Base-by-base conservation (phyloP, 2,329 filamentous ascomycete genomes). In the Xylariomycetidae sp. region DNA sequence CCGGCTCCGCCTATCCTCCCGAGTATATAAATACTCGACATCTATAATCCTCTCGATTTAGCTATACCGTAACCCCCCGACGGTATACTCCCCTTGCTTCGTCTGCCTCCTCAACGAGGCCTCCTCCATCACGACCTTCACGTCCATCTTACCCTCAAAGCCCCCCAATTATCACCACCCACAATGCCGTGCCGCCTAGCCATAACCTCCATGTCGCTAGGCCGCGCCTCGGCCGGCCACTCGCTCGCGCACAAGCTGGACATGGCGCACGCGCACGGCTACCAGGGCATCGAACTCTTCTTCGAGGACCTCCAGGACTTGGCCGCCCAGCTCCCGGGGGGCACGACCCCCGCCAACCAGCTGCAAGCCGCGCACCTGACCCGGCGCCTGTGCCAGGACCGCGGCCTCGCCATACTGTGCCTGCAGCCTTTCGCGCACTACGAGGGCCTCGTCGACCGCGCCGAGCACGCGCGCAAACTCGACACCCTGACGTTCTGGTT, bases 361-460 rank as follows among this genome's bases (percentile, higher is more conserved):
- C 47, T 83, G 14, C 50, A 63, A 5, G 82, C 81, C 2, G 80
- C 83, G 17, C 53, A 58, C 3, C 59, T 70, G 30, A 70, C 85
- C 38, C 66, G 65, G 17, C 50, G 59, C 0, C 65, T 86, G 26
- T 85, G 79, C 57, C 56, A 65, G 16, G 61, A 65, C 3, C 66
- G 75, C 17, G 57, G 54, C 19, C 67, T 86, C 15, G 49, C 62
- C 8, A 73, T 86, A 45, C 67, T 86, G 44, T 80, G 76, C 40
- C 68, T 89, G 1, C 84, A 87, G 50, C 85, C 85, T 0, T 89
- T 90, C 54, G 73, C 75, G 63, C 76, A 86, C 59, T 88, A 83
- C 58, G 85, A 89, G 45, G 85, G 85, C 1, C 67, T 88, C 0
- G 39, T 78, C 5, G 76, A 87, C 56, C 67, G 81, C 8, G 47